phyloP scores from a whole-genome alignment of 2,329 filamentous ascomycete species.

The Hypoxylon sp. region DNA sequence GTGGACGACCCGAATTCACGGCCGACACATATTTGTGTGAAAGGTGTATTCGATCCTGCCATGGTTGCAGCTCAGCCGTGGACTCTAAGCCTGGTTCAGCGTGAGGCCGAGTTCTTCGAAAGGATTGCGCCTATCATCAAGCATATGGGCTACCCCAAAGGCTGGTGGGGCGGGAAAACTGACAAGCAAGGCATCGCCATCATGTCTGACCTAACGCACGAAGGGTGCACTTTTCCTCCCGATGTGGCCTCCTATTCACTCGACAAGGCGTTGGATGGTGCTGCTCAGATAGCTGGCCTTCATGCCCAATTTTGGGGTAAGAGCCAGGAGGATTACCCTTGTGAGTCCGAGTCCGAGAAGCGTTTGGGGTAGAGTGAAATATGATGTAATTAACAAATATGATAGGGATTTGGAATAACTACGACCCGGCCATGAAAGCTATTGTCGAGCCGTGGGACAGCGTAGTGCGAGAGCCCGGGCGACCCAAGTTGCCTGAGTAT shows the following conservation, averaged over 20 bases:
- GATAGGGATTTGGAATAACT: constrained; percentile 56
- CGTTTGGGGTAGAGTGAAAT: not conserved
- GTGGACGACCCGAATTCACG: constrained; percentile 30
- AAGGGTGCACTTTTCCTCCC: constrained; percentile 56
- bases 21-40: constrained; percentile 55
- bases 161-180: constrained; percentile 57
- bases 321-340: constrained; percentile 47
- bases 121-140: constrained; percentile 55
- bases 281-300: constrained; percentile 59
- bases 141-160: constrained; percentile 55
- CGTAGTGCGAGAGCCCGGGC: constrained; percentile 51
- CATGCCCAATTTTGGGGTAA: constrained; percentile 59
- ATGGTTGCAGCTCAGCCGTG: constrained; percentile 55
- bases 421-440: constrained; percentile 57
- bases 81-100: constrained; percentile 53
- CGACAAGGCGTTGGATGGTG: constrained; percentile 55
- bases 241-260: constrained; percentile 54
- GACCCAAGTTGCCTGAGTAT: constrained; percentile 57
- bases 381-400: constrained; percentile 20
- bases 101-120: constrained; percentile 58
- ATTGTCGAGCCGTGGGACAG: constrained; percentile 54
- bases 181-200: constrained; percentile 58
- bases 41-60: constrained; percentile 58
- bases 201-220: constrained; percentile 56
- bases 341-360: constrained; percentile 23